These are phyloP conservation scores for Acanthamoeba rhysodes DNA, from an alignment of 208 protist genomes.

Conservation along the genomic window DNA sequence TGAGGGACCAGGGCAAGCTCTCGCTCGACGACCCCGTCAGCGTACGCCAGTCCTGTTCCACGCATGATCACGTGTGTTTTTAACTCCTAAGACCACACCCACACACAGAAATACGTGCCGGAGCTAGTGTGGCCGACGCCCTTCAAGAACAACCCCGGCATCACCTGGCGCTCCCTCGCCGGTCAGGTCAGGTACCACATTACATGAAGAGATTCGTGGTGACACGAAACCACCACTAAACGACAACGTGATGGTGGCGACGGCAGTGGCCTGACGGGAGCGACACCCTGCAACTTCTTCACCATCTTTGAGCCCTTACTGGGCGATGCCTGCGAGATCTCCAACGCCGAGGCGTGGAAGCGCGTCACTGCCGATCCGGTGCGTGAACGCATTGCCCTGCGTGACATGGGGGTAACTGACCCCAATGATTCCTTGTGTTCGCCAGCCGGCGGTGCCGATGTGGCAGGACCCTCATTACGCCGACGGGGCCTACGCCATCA, in stretches of 20 bases:
- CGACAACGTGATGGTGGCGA: not conserved
- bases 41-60: not conserved
- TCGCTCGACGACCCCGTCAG: conserved; percentile 37
- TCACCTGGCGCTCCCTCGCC: conserved; percentile 60
- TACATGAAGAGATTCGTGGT: too few relatives aligned
- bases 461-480: conserved; percentile 12
- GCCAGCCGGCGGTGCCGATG: conserved; percentile 15
- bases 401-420: not conserved
- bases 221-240: too few relatives aligned
- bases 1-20: conserved; percentile 30
- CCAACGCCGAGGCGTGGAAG: conserved; percentile 62
- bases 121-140: not conserved
- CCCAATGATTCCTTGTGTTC: too few relatives aligned
- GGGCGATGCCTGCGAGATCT: conserved; percentile 55
- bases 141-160: conserved; percentile 43
- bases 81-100: too few relatives aligned
- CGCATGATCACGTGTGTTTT: too few relatives aligned
- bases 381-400: not conserved
- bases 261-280: conserved; percentile 13
- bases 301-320: conserved; percentile 1
- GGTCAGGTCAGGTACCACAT: not conserved
- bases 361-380: not conserved
- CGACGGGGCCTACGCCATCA: conserved; percentile 50
- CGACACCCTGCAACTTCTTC: conserved; percentile 66
- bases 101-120: conserved; percentile 44